Evolutionary conservation across 768 basidiomycete species (phyloP).

Genomic region (Hysterangium stoloniferum): DNA sequence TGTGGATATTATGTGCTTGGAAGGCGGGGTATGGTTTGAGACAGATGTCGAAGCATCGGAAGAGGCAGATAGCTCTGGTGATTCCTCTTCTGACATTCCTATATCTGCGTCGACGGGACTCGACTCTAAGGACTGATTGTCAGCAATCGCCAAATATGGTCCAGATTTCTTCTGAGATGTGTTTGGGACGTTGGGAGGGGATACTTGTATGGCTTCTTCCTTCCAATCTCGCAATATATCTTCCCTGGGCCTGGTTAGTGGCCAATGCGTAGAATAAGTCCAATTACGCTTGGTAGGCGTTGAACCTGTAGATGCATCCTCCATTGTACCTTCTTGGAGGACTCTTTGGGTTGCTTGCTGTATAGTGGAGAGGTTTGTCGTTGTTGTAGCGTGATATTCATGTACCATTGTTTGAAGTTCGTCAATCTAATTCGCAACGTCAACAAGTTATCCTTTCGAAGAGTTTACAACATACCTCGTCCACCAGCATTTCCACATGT

Average conservation of each 20-base stretch:
- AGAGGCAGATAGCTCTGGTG: background rate
- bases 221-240: conserved; percentile 41
- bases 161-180: too few relatives aligned
- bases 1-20: background rate
- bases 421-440: conserved; percentile 29
- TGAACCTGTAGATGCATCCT: conserved; percentile 59
- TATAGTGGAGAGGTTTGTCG: conserved; percentile 31
- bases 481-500: conserved; percentile 34
- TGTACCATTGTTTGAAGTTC: conserved; percentile 34
- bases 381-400: conserved; percentile 36
- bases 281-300: conserved; percentile 74
- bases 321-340: conserved; percentile 47
- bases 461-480: conserved; percentile 39
- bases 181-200: background rate
- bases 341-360: conserved; percentile 28
- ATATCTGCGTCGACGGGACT: background rate
- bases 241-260: conserved; percentile 56
- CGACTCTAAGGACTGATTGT: too few relatives aligned
- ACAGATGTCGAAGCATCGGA: background rate
- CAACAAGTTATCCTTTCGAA: background rate
- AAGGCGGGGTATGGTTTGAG: background rate
- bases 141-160: too few relatives aligned
- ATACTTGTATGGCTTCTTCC: background rate
- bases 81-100: background rate
- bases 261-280: conserved; percentile 66